A percentile compares a stretch with the other conserved stretches of the same genome.
phyloP scores from a whole-genome alignment of 1,284 basidiomycete species.

The Thelephora terrestris region DNA sequence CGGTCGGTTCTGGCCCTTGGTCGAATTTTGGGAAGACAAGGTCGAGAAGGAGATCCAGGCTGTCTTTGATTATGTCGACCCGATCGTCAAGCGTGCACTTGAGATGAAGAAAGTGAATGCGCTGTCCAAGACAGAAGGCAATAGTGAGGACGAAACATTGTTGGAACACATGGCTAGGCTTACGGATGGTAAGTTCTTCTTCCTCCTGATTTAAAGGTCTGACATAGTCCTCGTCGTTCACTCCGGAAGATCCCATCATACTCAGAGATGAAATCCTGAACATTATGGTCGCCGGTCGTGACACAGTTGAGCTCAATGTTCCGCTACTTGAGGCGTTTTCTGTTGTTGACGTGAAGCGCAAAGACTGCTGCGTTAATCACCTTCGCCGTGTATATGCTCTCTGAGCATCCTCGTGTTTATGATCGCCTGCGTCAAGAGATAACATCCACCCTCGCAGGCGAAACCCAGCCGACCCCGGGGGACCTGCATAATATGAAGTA shows the following conservation, averaged over 20 bases:
- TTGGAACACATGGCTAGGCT: constrained; percentile 30
- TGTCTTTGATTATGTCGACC: constrained; percentile 8
- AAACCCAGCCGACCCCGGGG: constrained; percentile 37
- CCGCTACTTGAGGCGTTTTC: neutral
- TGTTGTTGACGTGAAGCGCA: neutral
- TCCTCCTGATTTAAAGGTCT: neutral
- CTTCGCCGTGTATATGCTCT: constrained; percentile 43
- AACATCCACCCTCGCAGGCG: constrained; percentile 34
- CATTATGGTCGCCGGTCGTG: constrained; percentile 35
- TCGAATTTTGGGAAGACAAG: constrained; percentile 6
- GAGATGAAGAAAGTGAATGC: constrained; percentile 3
- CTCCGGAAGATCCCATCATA: constrained; percentile 21
- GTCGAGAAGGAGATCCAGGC: constrained; percentile 3
- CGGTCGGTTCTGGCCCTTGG: constrained; percentile 20
- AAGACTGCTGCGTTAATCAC: constrained; percentile 44
- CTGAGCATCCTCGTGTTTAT: constrained; percentile 37
- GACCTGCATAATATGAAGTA: constrained; percentile 48
- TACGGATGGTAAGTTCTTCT: constrained; percentile 26
- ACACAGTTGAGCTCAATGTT: constrained; percentile 25
- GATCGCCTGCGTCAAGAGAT: constrained; percentile 44
- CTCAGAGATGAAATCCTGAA: constrained; percentile 35
- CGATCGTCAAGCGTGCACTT: constrained; percentile 9
- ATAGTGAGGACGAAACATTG: constrained; percentile 24
- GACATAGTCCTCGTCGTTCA: neutral
- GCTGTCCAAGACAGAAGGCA: constrained; percentile 23